phyloP scores from a whole-genome alignment of 2,329 filamentous ascomycete genomes.

The Triangularia setosa region DNA sequence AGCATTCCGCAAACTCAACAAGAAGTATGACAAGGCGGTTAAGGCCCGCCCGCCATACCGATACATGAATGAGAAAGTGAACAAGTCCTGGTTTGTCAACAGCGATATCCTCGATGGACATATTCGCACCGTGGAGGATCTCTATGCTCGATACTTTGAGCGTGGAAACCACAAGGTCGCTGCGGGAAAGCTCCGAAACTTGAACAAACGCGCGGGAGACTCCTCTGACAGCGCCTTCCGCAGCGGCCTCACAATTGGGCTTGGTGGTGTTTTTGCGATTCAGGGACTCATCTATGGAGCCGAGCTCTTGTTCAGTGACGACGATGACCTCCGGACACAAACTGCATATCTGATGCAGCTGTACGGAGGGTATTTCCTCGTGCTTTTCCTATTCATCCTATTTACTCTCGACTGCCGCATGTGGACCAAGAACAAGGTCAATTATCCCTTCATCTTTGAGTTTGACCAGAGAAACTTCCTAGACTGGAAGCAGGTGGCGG shows the following conservation, averaged over 20 bases:
- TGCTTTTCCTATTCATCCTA: constrained; percentile 73
- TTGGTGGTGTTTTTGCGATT: constrained; percentile 61
- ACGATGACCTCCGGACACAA: constrained; percentile 45
- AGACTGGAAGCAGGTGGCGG: constrained; percentile 83
- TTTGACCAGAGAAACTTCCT: constrained; percentile 82
- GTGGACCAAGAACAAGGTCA: constrained; percentile 83
- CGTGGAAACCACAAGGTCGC: constrained; percentile 90
- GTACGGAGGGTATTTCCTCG: constrained; percentile 87
- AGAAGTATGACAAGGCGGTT: constrained; percentile 94
- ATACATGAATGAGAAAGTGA: constrained; percentile 90
- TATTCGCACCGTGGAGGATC: constrained; percentile 77
- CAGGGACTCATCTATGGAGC: constrained; percentile 62
- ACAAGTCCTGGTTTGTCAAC: constrained; percentile 84
- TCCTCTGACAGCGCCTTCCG: constrained; percentile 56
- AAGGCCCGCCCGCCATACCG: constrained; percentile 71
- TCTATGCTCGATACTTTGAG: constrained; percentile 94
- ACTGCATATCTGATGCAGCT: constrained; percentile 77
- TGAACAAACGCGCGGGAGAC: constrained; percentile 55
- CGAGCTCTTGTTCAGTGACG: constrained; percentile 47
- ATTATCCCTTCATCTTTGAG: constrained; percentile 96
- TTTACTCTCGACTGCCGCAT: constrained; percentile 82
- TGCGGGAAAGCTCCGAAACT: constrained; percentile 76
- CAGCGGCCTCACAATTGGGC: constrained; percentile 64
- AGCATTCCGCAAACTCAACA: constrained; percentile 95
- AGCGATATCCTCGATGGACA: constrained; percentile 80